These are phyloP conservation scores for Nakazawaea ambrosiae DNA, from an alignment of 805 yeast species.

Conservation along the genomic window DNA sequence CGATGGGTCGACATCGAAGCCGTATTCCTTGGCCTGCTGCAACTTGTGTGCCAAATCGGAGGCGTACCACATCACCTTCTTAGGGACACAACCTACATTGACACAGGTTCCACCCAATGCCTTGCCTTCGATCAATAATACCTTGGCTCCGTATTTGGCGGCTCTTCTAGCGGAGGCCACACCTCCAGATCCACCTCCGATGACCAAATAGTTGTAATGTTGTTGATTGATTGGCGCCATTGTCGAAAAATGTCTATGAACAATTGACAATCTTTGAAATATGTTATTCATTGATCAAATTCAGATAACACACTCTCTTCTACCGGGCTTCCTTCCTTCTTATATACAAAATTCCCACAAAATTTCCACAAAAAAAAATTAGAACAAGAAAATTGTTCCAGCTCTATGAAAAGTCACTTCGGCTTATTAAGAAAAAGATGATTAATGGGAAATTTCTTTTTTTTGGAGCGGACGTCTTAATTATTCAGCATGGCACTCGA, in stretches of 20 bases:
- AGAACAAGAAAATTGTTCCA: background rate
- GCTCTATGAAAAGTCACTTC: no score
- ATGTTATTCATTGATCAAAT: no score
- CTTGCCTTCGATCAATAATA: slow-evolving; percentile 72
- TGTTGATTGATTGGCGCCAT: slow-evolving; percentile 49
- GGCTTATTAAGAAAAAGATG: no score
- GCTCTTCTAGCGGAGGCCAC: slow-evolving; percentile 98
- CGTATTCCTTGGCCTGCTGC: slow-evolving; percentile 74
- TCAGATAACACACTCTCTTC: no score
- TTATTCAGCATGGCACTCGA: no score
- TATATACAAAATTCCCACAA: background rate
- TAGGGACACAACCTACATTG: slow-evolving; percentile 98
- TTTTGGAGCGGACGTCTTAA: no score
- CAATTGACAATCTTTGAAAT: no score
- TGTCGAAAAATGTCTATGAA: slow-evolving; percentile 1
- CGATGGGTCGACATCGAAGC: slow-evolving; percentile 56
- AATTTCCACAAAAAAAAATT: background rate
- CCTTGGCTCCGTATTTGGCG: slow-evolving; percentile 86
- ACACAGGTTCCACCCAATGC: slow-evolving; percentile 98
- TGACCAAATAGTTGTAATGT: slow-evolving; percentile 87
- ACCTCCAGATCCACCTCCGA: slow-evolving; percentile 99
- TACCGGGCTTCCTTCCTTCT: background rate
- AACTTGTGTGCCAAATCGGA: slow-evolving; percentile 78
- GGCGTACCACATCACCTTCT: slow-evolving; percentile 98
- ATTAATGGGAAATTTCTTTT: no score